Base-by-base conservation (phyloP, 176 grass and related monocot genomes). In the Eragrostis curvula region DNA sequence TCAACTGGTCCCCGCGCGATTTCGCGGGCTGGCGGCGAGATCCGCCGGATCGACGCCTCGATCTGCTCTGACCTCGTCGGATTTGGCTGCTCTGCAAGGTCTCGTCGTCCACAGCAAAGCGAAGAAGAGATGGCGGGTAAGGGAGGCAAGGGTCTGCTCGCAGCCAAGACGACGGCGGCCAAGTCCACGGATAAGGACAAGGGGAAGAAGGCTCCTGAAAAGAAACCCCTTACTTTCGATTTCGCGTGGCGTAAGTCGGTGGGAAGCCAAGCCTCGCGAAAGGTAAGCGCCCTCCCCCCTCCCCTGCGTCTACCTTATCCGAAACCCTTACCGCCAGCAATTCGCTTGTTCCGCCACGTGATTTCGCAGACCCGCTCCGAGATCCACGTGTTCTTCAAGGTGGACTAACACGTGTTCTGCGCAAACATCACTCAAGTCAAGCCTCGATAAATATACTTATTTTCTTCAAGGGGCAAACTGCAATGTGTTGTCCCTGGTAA, bases 91-190 rank as follows among this genome's bases (percentile, higher is more conserved):
- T 36, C 39, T 20, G 58, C 83, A 90, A 84, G 79, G 53, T 66
- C 66, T 55, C 18, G 73, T 40, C 36, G 14, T 30, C 32, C 46
- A 25, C 42, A 27, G 48, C 53, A 51, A 43, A 50, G 74, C 72
- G 74, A 41, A 58, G 73, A 12, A 5, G 65, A 71, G 71, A 91
- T 91, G 90, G 90, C 90, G 6, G 90, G 90, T 30, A 92, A 92
- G 74, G 90, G 90, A 79, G 90, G 90, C 0, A 92, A 92, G 62
- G 90, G 90, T 0, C 40, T 92, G 52, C 86, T 92, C 66, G 90
- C 90, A 23, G 90, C 90, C 41, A 92, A 92, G 87, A 92, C 90
- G 20, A 92, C 90, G 84, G 90, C 90, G 2, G 87, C 90, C 36
- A 92, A 89, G 83, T 66, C 88, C 1, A 74, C 79, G 4, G 90